Conservation (phyloP, 768 basidiomycete genomes). For the Chalciporus sphaerocephalus region DNA sequence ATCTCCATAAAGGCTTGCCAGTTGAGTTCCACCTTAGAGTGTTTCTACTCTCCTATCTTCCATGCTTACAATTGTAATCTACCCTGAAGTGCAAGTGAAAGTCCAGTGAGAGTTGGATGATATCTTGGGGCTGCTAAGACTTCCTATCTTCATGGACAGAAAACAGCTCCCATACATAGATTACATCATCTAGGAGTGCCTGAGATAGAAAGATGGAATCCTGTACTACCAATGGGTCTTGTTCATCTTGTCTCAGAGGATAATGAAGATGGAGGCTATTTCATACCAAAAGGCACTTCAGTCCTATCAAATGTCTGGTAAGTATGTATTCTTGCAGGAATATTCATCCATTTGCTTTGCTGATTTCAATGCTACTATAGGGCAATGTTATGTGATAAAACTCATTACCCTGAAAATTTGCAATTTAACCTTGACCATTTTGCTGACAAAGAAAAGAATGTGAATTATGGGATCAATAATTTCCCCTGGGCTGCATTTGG, state of each 20-base stretch:
- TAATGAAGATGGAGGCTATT: conserved; percentile 43
- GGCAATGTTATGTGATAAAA: conserved; percentile 40
- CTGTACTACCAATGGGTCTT: conserved; percentile 29
- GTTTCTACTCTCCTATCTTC: conserved; percentile 47
- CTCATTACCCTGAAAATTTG: conserved; percentile 38
- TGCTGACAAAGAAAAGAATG: conserved; percentile 24
- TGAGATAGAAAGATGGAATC: conserved; percentile 49
- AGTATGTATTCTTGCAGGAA: conserved; percentile 10
- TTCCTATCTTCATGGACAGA: conserved; percentile 42
- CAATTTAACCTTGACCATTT: conserved; percentile 39
- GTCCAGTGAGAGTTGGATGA: conserved; percentile 51
- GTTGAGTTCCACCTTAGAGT: conserved; percentile 35
- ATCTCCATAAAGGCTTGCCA: conserved; percentile 26
- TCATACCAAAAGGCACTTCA: conserved; percentile 43
- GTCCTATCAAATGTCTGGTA: conserved; percentile 48
- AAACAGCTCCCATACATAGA: conserved; percentile 42
- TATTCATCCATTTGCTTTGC: conserved; percentile 11
- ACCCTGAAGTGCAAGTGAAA: conserved; percentile 47
- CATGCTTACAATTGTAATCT: conserved; percentile 49
- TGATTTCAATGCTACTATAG: conserved; percentile 25
- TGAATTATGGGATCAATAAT: conserved; percentile 30
- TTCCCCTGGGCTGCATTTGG: conserved; percentile 39
- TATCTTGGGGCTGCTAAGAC: conserved; percentile 40
- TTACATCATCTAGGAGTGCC: conserved; percentile 29
- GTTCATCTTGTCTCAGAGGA: conserved; percentile 31